Evolutionary conservation across 495 filamentous ascomycete genomes (phyloP).

Genomic region (Hyaloscypha hepaticicola): DNA sequence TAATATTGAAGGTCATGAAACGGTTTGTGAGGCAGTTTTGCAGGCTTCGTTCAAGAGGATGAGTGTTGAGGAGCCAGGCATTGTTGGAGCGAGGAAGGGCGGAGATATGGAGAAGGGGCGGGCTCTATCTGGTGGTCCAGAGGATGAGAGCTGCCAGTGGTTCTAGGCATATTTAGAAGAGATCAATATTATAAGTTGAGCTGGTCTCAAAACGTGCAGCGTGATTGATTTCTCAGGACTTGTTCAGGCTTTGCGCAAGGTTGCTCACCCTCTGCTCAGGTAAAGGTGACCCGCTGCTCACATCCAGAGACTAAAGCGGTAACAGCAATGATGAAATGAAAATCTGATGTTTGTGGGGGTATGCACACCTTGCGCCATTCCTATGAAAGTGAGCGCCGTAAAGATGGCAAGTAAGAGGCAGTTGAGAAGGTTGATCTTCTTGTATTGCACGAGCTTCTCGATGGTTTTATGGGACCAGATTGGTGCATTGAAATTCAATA

Average conservation of each 20-base stretch:
- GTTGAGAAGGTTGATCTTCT: constrained; percentile 20
- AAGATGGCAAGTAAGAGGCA: constrained; percentile 65
- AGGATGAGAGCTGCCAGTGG: not conserved
- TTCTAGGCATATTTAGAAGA: not conserved
- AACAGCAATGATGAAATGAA: not conserved
- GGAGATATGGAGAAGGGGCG: not conserved
- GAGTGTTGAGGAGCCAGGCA: constrained; percentile 10
- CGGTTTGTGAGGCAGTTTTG: constrained; percentile 2
- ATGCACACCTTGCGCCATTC: constrained; percentile 55
- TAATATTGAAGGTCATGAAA: not conserved
- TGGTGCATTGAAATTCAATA: constrained; percentile 13
- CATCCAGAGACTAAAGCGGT: not conserved
- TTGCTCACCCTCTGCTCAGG: not conserved
- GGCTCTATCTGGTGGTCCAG: not conserved
- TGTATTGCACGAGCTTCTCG: constrained; percentile 21
- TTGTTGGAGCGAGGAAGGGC: constrained; percentile 1
- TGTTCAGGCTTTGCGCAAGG: not conserved
- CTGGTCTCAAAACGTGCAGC: too few species aligned
- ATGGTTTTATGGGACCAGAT: constrained; percentile 16
- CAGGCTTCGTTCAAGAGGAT: constrained; percentile 12
- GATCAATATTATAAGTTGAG: not conserved
- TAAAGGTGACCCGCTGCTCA: not conserved
- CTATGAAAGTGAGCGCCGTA: constrained; percentile 65
- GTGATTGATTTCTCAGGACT: not conserved
- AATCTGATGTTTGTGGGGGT: not conserved